Evolutionary conservation across 129 eudicot species (phyloP), one percentile per base, ranked within the genome.

Genomic region (Flaveria brownii): DNA sequence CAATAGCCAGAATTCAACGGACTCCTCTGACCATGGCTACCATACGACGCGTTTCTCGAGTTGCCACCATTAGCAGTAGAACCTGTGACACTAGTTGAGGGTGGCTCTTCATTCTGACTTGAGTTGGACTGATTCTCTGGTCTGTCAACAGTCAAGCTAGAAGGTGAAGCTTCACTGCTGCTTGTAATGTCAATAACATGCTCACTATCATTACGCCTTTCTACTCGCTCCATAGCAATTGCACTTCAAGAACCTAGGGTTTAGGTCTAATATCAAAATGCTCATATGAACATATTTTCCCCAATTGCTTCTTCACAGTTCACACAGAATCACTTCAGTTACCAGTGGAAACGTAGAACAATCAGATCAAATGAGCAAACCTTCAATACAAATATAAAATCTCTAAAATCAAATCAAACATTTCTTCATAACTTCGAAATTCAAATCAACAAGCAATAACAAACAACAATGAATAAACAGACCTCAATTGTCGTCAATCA

Each of bases 111-210:
- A 73, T 13, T 51, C 23, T 74, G 84, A 68, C 74, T 74, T 20
- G 78, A 76, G 54, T 87, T 82, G 77, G 78, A 71, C 68, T 76
- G 82, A 81, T 61, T 85, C 6, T 63, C 42, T 33, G 76, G 28
- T n/a, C 71, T 68, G 41, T 85, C 87, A 56, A 75, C 86, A 43
- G 84, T 61, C 52, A 86, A 68, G 73, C 70, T 80, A 72, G 93
- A 86, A 22, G 91, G 77, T 60, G 93, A 82, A 45, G 82, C 88
- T 18, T 72, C 88, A 51, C 77, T 73, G 65, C 83, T 88, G 54
- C 88, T 85, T 52, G 87, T 84, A 42, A 91, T 88, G 78, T 91
- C 90, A 77, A 91, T 86, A 66, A 88, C 74, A 33, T 88, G 90
- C 51, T 82, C 89, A 57, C 76, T 71, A 14, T 73, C 88, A 23